Conservation (phyloP, 371 early-diverging fungal genomes). For the Choanephora cucurbitarum region DNA sequence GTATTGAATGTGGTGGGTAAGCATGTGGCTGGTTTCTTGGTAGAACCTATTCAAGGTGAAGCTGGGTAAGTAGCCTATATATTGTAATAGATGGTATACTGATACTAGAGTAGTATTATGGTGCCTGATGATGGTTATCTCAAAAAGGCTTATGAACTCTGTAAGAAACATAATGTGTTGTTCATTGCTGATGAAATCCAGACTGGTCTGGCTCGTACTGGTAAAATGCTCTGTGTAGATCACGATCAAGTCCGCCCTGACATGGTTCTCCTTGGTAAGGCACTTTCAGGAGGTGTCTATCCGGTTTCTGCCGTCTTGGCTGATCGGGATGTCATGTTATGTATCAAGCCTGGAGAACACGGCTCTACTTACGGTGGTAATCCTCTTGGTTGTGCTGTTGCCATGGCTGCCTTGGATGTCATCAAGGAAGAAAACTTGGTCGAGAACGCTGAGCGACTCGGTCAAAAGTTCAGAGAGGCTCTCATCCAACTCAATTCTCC, state of each 20-base stretch:
- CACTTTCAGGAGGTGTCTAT: constrained; percentile 93
- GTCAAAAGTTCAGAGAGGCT: constrained; percentile 80
- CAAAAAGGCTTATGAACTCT: constrained; percentile 78
- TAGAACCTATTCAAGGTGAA: constrained; percentile 99
- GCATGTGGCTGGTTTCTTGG: constrained; percentile 89
- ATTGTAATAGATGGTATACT: no score
- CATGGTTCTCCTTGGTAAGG: constrained; percentile 94
- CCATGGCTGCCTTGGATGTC: constrained; percentile 93
- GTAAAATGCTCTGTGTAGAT: constrained; percentile 91
- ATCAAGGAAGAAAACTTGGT: constrained; percentile 92
- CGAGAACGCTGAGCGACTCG: constrained; percentile 75
- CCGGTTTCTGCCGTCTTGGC: constrained; percentile 95
- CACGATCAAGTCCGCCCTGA: constrained; percentile 92
- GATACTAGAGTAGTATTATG: constrained; percentile 83
- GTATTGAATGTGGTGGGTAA: constrained; percentile 82
- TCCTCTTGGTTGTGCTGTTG: constrained; percentile 93
- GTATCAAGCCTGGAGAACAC: constrained; percentile 95
- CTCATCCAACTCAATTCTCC: constrained; percentile 76
- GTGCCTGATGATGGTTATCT: constrained; percentile 95
- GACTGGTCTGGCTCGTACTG: constrained; percentile 96
- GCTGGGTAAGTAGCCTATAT: constrained; percentile 63
- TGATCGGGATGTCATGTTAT: constrained; percentile 87
- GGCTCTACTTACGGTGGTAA: constrained; percentile 98
- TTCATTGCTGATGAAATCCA: constrained; percentile 98
- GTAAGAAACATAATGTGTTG: constrained; percentile 95